Evolutionary conservation across 768 basidiomycete genomes (phyloP), one percentile per base, ranked within the genome.

Genomic region (Boletus barrowsii): DNA sequence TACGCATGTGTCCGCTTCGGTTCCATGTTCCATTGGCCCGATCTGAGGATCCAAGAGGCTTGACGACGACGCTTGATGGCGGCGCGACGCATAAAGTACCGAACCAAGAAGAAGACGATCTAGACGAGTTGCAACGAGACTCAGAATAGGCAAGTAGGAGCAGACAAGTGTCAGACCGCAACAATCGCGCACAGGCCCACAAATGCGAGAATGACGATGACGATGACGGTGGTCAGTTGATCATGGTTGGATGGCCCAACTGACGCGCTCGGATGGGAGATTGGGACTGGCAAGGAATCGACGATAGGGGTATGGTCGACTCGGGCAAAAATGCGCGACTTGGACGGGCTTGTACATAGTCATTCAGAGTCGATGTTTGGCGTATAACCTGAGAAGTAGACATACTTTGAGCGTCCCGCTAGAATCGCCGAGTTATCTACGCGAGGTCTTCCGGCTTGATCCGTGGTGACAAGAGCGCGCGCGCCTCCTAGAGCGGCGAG

Each of bases 41-140:
- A 56, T 42, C 48, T 41, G 50, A 64, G 56, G 49, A 64, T 64
- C 63, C 63, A 64, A n/a, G 60, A 65, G 9, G 57, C 60, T 54
- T 65, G 63, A 54, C 63, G 60, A 43, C 63, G 63, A 26, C 60
- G 55, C 40, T 65, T 62, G 51, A 62, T 29, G 17, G 55, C 60
- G 17, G 55, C 48, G 5, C 54, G 55, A 47, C 47, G 60, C 49
- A 62, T 57, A 17, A 29, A 51, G 45, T 51, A 54, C 32, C 56
- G 61, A 42, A 62, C 63, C 17, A 54, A 2, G 39, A 62, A 44
- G 24, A 62, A 44, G n/a, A 36, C n/a, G 22, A 57, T 43, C 61
- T 65, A 32, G 39, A 32, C 44, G 36, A 20, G 10, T 29, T 24
- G 30, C 18, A 0, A 15, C 14, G 24, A n/a, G 10, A 36, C 22